phyloP scores from a whole-genome alignment of 2,329 filamentous ascomycete species.

The Ceratocystis cubensis region DNA sequence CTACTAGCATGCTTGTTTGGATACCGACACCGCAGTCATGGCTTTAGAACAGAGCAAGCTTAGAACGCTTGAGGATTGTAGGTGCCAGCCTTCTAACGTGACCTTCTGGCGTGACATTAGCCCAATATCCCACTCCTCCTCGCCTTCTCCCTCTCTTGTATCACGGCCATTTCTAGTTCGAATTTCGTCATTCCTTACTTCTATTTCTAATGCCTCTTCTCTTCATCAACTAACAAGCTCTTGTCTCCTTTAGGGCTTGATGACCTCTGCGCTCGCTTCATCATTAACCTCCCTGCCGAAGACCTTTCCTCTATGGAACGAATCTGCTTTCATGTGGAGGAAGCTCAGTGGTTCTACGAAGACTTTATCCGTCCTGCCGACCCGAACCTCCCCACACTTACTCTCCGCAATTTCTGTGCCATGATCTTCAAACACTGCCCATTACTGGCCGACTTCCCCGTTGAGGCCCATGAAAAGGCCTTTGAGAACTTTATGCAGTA shows the following conservation, averaged over 20 bases:
- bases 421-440: conserved; percentile 92
- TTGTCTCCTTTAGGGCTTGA: conserved; percentile 54
- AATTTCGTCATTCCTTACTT: neutral
- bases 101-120: neutral
- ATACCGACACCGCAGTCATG: conserved; percentile 11
- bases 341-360: conserved; percentile 99
- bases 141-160: neutral
- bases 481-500: conserved; percentile 90
- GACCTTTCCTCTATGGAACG: conserved; percentile 82
- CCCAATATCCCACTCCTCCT: neutral
- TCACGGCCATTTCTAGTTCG: neutral
- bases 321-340: conserved; percentile 97
- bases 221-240: neutral
- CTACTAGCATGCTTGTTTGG: conserved; percentile 17
- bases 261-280: conserved; percentile 94
- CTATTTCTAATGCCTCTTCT: neutral
- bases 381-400: conserved; percentile 71
- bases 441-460: conserved; percentile 66
- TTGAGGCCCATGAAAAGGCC: conserved; percentile 64
- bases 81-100: neutral
- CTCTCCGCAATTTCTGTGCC: conserved; percentile 72
- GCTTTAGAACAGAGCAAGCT: conserved; percentile 12
- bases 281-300: conserved; percentile 87
- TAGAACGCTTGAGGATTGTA: conserved; percentile 18
- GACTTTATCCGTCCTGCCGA: conserved; percentile 93